Evolutionary conservation across 192 early-diverging fungal species (phyloP), one percentile per base, ranked within the genome.

Genomic region (Cetraspora pellucida): DNA sequence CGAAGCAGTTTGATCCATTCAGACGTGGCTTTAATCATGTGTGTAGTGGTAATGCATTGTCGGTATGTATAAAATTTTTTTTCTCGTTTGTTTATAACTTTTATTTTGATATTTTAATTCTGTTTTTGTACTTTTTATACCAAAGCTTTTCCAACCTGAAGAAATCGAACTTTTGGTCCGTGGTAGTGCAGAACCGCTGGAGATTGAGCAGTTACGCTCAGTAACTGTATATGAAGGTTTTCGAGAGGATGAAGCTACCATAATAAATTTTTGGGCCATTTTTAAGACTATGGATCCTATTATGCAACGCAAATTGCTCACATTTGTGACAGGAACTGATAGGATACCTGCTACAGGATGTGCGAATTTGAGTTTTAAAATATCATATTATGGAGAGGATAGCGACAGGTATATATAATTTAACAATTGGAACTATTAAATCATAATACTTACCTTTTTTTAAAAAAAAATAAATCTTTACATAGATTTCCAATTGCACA

Each of bases 241-340:
- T 86, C 78, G 78, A 61, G 78, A 89, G 59, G 82, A 84, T 10
- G 82, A 82, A 25, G 84, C 77, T 37, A 86, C 87, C 21, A 82
- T 89, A 75, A 88, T 81, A 67, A 72, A 86, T 77, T 90, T 98
- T 79, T 98, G 97, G 97, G 85, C 87, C 0, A 88, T 94, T 9
- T 86, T 96, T 67, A 83, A 89, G 19, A 84, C 81, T 21, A 92
- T 96, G 82, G 75, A 85, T 23, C 79, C 88, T 14, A 79, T 80
- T 28, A 86, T 91, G 58, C 89, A 95, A 77, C 86, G 90, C n/a
- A 76, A 87, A 77, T 84, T 98, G 7, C 74, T 97, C 77, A 91
- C 91, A 27, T 97, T 98, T 80, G 91, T 94, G 21, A 98, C 96
- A 9, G 95, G 96, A 17, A 91, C 93, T n/a, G 97, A 98, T 82